phyloP scores from a whole-genome alignment of 305 asterid species.

The Nicotiana rustica region DNA sequence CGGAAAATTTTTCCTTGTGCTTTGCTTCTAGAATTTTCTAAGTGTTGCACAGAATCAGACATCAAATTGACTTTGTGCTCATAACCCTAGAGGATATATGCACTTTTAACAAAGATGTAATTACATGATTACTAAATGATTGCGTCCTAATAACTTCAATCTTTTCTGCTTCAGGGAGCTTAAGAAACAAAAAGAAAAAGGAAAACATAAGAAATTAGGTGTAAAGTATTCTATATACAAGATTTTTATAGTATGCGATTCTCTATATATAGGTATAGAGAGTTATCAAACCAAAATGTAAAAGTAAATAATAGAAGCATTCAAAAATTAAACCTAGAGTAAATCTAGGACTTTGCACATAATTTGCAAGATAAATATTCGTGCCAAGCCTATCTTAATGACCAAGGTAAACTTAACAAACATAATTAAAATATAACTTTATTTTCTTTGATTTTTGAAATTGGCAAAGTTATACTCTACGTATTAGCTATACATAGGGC shows the following conservation, averaged over 20 bases:
- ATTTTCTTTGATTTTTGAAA: background rate
- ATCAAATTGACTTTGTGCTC: background rate
- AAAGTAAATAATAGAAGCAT: background rate
- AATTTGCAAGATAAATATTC: background rate
- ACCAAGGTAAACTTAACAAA: background rate
- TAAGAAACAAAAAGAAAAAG: background rate
- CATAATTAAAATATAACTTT: background rate
- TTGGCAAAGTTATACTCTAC: background rate
- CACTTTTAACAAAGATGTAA: background rate
- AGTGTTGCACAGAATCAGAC: conserved; percentile 3
- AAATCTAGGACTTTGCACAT: background rate
- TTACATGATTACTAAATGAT: conserved; percentile 15
- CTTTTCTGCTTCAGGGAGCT: background rate
- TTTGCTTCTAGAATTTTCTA: conserved; percentile 29
- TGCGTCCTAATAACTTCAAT: background rate
- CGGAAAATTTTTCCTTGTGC: conserved; percentile 1
- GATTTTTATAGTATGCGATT: background rate
- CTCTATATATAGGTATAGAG: background rate
- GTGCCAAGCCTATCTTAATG: background rate
- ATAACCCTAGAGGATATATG: background rate
- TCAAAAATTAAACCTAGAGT: background rate
- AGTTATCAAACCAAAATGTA: conserved; percentile 3
- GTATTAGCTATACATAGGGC: background rate
- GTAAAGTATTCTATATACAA: background rate
- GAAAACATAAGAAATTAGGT: background rate